Conservation (phyloP, 1,284 basidiomycete genomes). For the Tilletiaria anomala region DNA sequence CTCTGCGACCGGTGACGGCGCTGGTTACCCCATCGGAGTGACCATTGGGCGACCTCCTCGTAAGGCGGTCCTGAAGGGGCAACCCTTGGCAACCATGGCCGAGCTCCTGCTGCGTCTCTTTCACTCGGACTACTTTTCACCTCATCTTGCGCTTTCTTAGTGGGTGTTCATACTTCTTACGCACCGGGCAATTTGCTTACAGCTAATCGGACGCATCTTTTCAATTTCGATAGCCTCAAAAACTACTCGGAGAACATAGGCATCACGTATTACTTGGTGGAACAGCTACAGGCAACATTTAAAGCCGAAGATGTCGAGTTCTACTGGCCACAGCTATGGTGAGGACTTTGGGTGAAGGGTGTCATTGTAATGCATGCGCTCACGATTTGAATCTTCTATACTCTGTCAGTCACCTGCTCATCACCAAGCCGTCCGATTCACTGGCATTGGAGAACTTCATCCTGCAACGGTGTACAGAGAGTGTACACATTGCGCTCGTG, state of each 20-base stretch:
- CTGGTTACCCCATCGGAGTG: too few relatives aligned
- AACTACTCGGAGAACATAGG: conserved; percentile 37
- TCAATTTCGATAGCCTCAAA: too few relatives aligned
- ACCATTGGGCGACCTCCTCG: too few relatives aligned
- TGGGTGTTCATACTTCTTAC: too few relatives aligned
- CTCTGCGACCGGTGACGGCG: too few relatives aligned
- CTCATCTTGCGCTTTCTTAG: conserved; percentile 37
- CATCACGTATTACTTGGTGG: conserved; percentile 36
- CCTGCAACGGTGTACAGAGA: conserved; percentile 28
- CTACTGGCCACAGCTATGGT: conserved; percentile 39
- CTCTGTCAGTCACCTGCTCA: conserved; percentile 36
- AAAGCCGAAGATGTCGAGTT: conserved; percentile 28
- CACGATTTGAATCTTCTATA: too few relatives aligned
- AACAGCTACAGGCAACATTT: conserved; percentile 25
- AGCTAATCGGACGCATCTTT: too few relatives aligned
- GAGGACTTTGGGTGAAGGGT: too few relatives aligned
- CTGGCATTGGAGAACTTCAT: conserved; percentile 33
- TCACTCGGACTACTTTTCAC: conserved; percentile 37
- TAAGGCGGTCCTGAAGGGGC: too few relatives aligned
- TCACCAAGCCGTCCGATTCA: conserved; percentile 26
- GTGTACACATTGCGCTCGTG: conserved; percentile 33
- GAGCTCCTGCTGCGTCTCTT: conserved; percentile 35
- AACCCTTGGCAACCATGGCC: conserved; percentile 27
- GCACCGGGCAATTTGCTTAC: too few relatives aligned
- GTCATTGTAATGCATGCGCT: too few relatives aligned